These are phyloP conservation scores for Sisymbrium irio DNA, from an alignment of 345 rosid species.

Conservation along the genomic window DNA sequence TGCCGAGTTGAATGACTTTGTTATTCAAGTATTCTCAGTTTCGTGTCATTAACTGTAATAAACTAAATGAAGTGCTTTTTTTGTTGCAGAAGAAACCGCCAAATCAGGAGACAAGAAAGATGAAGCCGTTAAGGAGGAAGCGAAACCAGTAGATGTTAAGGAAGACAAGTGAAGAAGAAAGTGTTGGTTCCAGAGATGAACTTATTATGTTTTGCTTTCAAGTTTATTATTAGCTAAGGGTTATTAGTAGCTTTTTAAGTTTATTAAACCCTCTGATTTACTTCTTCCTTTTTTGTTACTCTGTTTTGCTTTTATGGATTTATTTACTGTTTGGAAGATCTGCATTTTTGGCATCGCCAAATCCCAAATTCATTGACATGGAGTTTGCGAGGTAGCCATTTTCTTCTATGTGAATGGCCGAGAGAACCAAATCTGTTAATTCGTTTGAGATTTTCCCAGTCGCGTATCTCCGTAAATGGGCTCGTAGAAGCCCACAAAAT, in stretches of 20 bases:
- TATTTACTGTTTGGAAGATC: not conserved
- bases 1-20: not conserved
- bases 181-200: not conserved
- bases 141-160: slow-evolving; percentile 27
- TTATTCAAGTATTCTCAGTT: not conserved
- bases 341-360: not conserved
- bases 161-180: slow-evolving; percentile 33
- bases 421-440: not conserved
- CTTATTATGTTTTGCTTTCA: not conserved
- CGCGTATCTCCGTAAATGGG: not conserved
- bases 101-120: slow-evolving; percentile 24
- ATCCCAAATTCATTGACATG: not conserved
- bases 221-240: slow-evolving; percentile 10
- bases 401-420: not conserved
- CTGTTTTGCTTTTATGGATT: slow-evolving; percentile 23
- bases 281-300: not conserved
- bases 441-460: not conserved
- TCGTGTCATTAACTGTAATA: not conserved
- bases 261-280: slow-evolving; percentile 14
- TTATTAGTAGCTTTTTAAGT: slow-evolving; percentile 1
- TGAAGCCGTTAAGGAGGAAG: slow-evolving; percentile 11
- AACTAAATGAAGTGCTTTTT: not conserved
- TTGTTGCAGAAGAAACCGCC: slow-evolving; percentile 22
- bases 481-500: not conserved
- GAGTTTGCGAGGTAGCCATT: not conserved